phyloP scores from a whole-genome alignment of 208 protist species.

The Balamuthia mandrillaris region DNA sequence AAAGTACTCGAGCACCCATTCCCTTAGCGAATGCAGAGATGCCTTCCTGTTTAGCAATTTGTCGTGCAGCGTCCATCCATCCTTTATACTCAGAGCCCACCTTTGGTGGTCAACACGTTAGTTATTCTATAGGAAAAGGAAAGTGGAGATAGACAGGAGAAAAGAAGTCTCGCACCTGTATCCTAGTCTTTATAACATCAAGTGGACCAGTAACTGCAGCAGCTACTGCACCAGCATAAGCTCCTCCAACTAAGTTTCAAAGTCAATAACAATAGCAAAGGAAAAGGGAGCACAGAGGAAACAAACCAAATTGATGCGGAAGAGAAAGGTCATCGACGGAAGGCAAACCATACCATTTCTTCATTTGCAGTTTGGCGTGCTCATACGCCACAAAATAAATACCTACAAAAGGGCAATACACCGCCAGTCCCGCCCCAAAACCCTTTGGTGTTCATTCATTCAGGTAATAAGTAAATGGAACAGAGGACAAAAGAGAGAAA shows the following conservation, averaged over 20 bases:
- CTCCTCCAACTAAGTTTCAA: slow-evolving; percentile 7
- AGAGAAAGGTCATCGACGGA: slow-evolving; percentile 27
- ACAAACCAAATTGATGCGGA: slow-evolving; percentile 15
- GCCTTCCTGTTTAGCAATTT: not conserved
- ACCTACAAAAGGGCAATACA: slow-evolving; percentile 64
- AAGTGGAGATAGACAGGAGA: not conserved
- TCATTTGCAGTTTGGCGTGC: slow-evolving; percentile 36
- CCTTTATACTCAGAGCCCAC: slow-evolving; percentile 36
- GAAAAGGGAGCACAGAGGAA: not conserved
- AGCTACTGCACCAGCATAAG: slow-evolving; percentile 52
- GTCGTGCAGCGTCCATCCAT: not conserved
- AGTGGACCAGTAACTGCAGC: slow-evolving; percentile 62
- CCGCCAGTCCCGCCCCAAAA: slow-evolving; percentile 49
- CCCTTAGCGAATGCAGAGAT: slow-evolving; percentile 33
- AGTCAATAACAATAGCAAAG: not conserved
- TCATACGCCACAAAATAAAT: slow-evolving; percentile 69
- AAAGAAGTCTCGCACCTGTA: slow-evolving; percentile 47
- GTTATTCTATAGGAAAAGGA: not conserved
- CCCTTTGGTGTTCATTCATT: slow-evolving; percentile 17
- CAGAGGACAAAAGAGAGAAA: not conserved
- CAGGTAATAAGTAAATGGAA: not conserved
- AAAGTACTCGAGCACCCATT: slow-evolving; percentile 57
- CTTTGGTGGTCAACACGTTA: not conserved
- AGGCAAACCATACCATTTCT: not conserved
- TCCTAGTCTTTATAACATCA: slow-evolving; percentile 67